These are phyloP conservation scores for Raphanus hybrid DNA, from an alignment of 441 rosid genomes.

Conservation along the genomic window DNA sequence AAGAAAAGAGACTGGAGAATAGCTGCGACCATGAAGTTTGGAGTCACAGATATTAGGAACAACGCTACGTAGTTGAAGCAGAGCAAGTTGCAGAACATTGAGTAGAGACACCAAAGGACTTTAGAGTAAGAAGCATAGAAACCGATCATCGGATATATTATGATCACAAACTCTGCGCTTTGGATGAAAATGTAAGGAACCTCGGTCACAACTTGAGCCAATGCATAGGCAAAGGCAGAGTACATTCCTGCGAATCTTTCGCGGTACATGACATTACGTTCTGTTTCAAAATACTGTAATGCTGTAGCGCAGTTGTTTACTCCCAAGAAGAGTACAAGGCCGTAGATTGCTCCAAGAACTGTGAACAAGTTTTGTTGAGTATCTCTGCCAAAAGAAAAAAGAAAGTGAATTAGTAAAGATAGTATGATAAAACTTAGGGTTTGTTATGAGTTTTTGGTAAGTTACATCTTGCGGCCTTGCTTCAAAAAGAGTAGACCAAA, in stretches of 20 bases:
- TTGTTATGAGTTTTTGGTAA: neutral
- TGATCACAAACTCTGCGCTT: conserved; percentile 43
- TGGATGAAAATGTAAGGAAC: conserved; percentile 60
- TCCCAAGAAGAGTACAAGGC: conserved; percentile 56
- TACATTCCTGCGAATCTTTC: conserved; percentile 72
- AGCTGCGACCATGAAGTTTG: conserved; percentile 54
- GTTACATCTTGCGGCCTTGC: conserved; percentile 63
- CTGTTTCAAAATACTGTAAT: conserved; percentile 48
- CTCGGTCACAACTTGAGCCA: conserved; percentile 61
- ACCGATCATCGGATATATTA: conserved; percentile 65
- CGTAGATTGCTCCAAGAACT: conserved; percentile 51
- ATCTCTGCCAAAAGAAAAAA: conserved; percentile 39
- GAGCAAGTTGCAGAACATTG: conserved; percentile 52
- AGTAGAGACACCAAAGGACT: conserved; percentile 59
- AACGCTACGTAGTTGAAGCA: conserved; percentile 57
- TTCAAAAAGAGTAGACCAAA: conserved; percentile 63
- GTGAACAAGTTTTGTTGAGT: conserved; percentile 60
- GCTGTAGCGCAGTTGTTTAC: conserved; percentile 54
- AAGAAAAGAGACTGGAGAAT: conserved; percentile 52
- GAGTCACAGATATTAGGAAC: conserved; percentile 64
- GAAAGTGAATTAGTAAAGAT: neutral
- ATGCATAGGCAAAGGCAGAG: conserved; percentile 54
- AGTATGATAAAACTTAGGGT: conserved; percentile 33
- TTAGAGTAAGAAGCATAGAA: conserved; percentile 48
- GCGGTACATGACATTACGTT: conserved; percentile 61